A percentile compares a stretch with the other conserved stretches of the same genome.
phyloP scores from a whole-genome alignment of 495 filamentous ascomycete species.

The Trichoderma erinaceum region DNA sequence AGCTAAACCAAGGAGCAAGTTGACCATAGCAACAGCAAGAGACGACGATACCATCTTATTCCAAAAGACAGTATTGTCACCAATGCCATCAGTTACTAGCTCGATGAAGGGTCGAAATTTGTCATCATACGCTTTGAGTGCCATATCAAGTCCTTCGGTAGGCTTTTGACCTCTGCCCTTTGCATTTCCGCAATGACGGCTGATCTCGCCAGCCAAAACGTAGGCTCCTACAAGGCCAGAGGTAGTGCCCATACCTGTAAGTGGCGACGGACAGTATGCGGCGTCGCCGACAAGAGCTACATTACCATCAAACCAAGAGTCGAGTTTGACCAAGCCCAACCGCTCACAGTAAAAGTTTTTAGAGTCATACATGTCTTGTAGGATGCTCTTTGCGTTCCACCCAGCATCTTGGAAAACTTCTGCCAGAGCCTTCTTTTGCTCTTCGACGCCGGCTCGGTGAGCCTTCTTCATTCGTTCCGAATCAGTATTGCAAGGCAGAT shows the following conservation, averaged over 20 bases:
- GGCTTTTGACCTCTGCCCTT: background rate
- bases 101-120: constrained; percentile 38
- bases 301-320: constrained; percentile 27
- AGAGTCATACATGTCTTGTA: constrained; percentile 33
- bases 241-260: constrained; percentile 45
- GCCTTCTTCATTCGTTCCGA: constrained; percentile 29
- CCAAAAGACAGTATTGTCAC: background rate
- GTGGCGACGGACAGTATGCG: constrained; percentile 37
- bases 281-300: constrained; percentile 40
- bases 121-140: constrained; percentile 37
- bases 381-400: constrained; percentile 36
- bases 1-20: constrained; percentile 17
- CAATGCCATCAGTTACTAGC: constrained; percentile 26
- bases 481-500: constrained; percentile 25
- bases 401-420: constrained; percentile 35
- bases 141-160: constrained; percentile 28
- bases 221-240: constrained; percentile 42
- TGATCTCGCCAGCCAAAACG: constrained; percentile 46
- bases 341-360: constrained; percentile 46
- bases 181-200: constrained; percentile 21
- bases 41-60: background rate
- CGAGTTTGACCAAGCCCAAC: constrained; percentile 40
- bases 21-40: constrained; percentile 7
- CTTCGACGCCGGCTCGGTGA: constrained; percentile 27
- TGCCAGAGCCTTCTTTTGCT: constrained; percentile 35